Conservation (phyloP, 1,139 yeast species). For the Yamadazyma conglobata region DNA sequence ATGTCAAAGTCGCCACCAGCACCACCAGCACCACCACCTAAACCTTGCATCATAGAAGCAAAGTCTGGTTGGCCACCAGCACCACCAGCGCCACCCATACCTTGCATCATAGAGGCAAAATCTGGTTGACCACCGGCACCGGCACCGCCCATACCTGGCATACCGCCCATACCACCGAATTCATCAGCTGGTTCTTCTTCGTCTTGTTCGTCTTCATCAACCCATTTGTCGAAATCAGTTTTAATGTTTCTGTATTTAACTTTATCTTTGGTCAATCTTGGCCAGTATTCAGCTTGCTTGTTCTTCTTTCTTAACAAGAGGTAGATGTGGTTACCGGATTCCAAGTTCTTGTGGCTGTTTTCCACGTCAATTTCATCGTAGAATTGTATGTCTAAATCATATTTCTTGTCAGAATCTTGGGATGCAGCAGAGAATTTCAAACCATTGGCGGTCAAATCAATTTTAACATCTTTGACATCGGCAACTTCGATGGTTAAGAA, state of each 20-base stretch:
- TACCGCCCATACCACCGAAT: constrained; percentile 26
- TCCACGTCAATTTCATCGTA: constrained; percentile 69
- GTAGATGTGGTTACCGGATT: constrained; percentile 64
- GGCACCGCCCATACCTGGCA: constrained; percentile 25
- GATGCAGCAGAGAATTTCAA: constrained; percentile 60
- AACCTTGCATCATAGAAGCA: constrained; percentile 23
- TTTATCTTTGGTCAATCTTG: constrained; percentile 77
- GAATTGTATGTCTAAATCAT: constrained; percentile 65
- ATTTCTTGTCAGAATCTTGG: constrained; percentile 43
- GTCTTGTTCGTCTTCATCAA: constrained; percentile 90
- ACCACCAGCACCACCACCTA: constrained; percentile 37
- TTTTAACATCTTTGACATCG: constrained; percentile 62
- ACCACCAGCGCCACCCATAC: constrained; percentile 22
- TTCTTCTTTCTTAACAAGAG: constrained; percentile 71
- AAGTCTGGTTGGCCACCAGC: too few species aligned
- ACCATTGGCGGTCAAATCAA: constrained; percentile 57
- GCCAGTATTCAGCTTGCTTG: constrained; percentile 80
- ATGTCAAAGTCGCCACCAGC: constrained; percentile 33
- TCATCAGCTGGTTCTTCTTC: constrained; percentile 47
- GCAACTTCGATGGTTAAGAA: constrained; percentile 71
- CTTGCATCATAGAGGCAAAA: constrained; percentile 19
- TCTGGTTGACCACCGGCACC: constrained; percentile 21
- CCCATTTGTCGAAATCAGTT: constrained; percentile 98
- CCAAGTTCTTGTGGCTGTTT: constrained; percentile 57
- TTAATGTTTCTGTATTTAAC: constrained; percentile 69